A percentile compares a stretch with the other conserved stretches of the same genome.
phyloP scores from a whole-genome alignment of 805 yeast genomes.

The Spathaspora passalidarum region DNA sequence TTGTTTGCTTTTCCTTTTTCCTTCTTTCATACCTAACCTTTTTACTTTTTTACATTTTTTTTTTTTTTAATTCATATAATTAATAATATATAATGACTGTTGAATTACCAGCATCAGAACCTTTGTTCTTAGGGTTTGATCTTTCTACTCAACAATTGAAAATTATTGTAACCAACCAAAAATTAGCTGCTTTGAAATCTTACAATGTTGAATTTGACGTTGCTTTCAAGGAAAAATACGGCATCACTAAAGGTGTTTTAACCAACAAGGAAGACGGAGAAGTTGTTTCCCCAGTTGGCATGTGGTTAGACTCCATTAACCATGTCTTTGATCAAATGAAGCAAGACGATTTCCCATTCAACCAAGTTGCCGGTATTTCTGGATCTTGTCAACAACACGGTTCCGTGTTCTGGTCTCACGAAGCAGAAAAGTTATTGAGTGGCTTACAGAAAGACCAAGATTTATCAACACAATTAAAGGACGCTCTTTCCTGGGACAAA shows the following conservation, averaged over 20 bases:
- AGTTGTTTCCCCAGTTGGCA: slow-evolving; percentile 75
- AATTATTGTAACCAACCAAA: slow-evolving; percentile 58
- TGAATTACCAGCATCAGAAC: slow-evolving; percentile 4
- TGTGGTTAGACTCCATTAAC: slow-evolving; percentile 88
- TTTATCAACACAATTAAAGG: slow-evolving; percentile 45
- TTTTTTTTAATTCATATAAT: background rate
- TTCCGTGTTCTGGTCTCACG: slow-evolving; percentile 71
- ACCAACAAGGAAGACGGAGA: slow-evolving; percentile 49
- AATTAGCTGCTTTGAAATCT: slow-evolving; percentile 51
- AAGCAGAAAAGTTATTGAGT: slow-evolving; percentile 41
- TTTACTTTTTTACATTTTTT: background rate
- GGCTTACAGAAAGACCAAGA: slow-evolving; percentile 28
- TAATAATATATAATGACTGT: background rate
- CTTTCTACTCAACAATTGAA: slow-evolving; percentile 88
- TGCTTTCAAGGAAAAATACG: slow-evolving; percentile 54
- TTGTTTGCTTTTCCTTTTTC: background rate
- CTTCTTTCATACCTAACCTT: background rate
- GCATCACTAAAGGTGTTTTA: slow-evolving; percentile 72
- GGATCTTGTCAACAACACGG: slow-evolving; percentile 96
- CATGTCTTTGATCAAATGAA: slow-evolving; percentile 52
- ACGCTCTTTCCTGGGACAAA: slow-evolving; percentile 56
- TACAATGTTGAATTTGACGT: slow-evolving; percentile 71
- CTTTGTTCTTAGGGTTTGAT: slow-evolving; percentile 68
- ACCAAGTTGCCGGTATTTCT: slow-evolving; percentile 59
- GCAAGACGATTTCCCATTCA: slow-evolving; percentile 52